Evolutionary conservation across 2,329 filamentous ascomycete genomes (phyloP), one percentile per base, ranked within the genome.

Genomic region (Leptodontidium sp.): DNA sequence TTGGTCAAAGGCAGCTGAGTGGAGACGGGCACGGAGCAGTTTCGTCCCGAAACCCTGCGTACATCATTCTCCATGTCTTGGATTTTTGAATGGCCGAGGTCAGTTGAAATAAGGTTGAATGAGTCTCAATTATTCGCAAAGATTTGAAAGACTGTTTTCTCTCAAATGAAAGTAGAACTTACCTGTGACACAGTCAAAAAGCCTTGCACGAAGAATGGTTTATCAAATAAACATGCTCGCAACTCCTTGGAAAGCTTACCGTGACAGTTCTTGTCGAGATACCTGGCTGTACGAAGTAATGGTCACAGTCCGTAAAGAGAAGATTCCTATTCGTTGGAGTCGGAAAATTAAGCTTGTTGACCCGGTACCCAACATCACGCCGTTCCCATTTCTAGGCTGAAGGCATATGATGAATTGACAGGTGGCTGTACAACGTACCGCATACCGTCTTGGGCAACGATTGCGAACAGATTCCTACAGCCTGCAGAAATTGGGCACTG

Each of bases 251-350:
- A 35, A 53, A 55, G 26, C 26, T 8, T 29, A 26, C 26, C 3
- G 11, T 53, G 11, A 29, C 38, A 40, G 4, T 40, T 40, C 8
- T 12, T 11, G 8, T 40, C 38, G 11, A 40, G 11, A 40, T 40
- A 7, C 38, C 38, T 11, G 38, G 8, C 38, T 12, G 38, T 32
- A 32, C 29, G 29, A 32, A 6, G 29, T 3, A 32, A 32, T 32
- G 38, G 38, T 40, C 38, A 40, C 29, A 1, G 52, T n/a, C 57
- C 57, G 57, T 59, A 59, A 43, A 43, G 35, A 59, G 24, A 59
- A 14, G 11, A 6, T 8, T 43, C 57, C 21, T 45, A 59, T 59
- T 59, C 57, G 57, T 43, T 29, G 35, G 21, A 29, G 47, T n/a
- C 3, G 7, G 21, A 24, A 58, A 15, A 26, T 26, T 40, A 45